Conservation (phyloP, 2,329 filamentous ascomycete genomes). For the Aspergillus pseudoglaucus region DNA sequence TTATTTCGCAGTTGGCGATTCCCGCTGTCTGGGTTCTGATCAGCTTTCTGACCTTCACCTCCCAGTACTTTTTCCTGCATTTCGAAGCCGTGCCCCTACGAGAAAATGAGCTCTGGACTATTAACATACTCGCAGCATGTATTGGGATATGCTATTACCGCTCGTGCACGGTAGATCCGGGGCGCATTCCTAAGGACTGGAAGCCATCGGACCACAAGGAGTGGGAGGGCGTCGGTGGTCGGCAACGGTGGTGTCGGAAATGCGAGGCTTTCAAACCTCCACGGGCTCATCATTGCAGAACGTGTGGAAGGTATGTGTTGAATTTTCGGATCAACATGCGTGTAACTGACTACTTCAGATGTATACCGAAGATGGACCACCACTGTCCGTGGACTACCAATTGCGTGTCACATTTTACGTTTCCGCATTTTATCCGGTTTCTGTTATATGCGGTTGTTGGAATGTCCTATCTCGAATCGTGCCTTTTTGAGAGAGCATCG, state of each 20-base stretch:
- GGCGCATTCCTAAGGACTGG: slow-evolving; percentile 45
- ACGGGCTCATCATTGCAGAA: slow-evolving; percentile 59
- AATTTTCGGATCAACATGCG: not conserved
- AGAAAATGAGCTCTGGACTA: slow-evolving; percentile 43
- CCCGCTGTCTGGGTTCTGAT: slow-evolving; percentile 51
- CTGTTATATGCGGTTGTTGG: slow-evolving; percentile 53
- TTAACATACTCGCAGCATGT: slow-evolving; percentile 50
- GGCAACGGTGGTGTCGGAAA: slow-evolving; percentile 54
- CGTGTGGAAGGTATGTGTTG: slow-evolving; percentile 48
- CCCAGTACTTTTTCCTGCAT: slow-evolving; percentile 51
- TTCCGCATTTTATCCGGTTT: slow-evolving; percentile 61
- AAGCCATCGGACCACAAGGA: slow-evolving; percentile 13
- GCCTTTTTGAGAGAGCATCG: slow-evolving; percentile 46
- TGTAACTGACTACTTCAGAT: slow-evolving; percentile 34
- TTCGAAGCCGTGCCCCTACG: slow-evolving; percentile 50
- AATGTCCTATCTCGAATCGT: slow-evolving; percentile 51
- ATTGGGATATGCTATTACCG: slow-evolving; percentile 55
- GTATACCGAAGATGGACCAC: slow-evolving; percentile 61
- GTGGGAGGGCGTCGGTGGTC: slow-evolving; percentile 15
- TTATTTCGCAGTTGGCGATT: slow-evolving; percentile 42
- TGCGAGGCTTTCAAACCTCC: slow-evolving; percentile 57
- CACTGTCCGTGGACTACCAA: slow-evolving; percentile 63
- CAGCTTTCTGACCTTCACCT: slow-evolving; percentile 52
- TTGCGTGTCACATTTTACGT: slow-evolving; percentile 59
- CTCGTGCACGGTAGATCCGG: slow-evolving; percentile 55